phyloP scores from a whole-genome alignment of 345 rosid genomes.

The Crucihimalaya himalaica region DNA sequence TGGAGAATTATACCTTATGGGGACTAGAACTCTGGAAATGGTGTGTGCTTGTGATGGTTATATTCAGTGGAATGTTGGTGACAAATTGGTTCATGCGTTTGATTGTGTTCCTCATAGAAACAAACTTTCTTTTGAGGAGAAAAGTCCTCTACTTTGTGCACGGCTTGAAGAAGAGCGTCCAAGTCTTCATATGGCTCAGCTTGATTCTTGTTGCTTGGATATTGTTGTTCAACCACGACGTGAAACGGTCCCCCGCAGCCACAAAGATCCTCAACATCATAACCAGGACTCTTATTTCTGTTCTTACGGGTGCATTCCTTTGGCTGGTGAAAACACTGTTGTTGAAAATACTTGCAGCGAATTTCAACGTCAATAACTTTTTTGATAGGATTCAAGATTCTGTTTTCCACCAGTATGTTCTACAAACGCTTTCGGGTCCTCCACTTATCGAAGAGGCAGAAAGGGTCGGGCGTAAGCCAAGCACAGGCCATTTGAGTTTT shows the following conservation, averaged over 20 bases:
- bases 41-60: slow-evolving; percentile 82
- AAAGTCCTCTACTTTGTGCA: slow-evolving; percentile 90
- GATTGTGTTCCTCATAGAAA: slow-evolving; percentile 82
- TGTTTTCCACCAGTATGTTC: slow-evolving; percentile 74
- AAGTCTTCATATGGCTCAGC: slow-evolving; percentile 79
- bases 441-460: slow-evolving; percentile 70
- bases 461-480: slow-evolving; percentile 53
- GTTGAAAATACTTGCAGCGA: slow-evolving; percentile 79
- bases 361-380: slow-evolving; percentile 71
- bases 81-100: slow-evolving; percentile 78
- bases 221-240: slow-evolving; percentile 54
- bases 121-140: slow-evolving; percentile 63
- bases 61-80: slow-evolving; percentile 70
- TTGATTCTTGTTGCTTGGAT: slow-evolving; percentile 73
- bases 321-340: slow-evolving; percentile 75
- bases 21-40: slow-evolving; percentile 77
- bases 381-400: slow-evolving; percentile 94
- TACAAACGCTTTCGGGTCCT: slow-evolving; percentile 77
- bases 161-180: slow-evolving; percentile 83
- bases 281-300: slow-evolving; percentile 61
- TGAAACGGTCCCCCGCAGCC: slow-evolving; percentile 47
- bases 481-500: slow-evolving; percentile 58
- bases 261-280: slow-evolving; percentile 47
- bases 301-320: slow-evolving; percentile 67
- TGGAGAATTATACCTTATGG: slow-evolving; percentile 47